These are phyloP conservation scores for Termitomyces sp. DNA, from an alignment of 768 basidiomycete species.

Conservation along the genomic window DNA sequence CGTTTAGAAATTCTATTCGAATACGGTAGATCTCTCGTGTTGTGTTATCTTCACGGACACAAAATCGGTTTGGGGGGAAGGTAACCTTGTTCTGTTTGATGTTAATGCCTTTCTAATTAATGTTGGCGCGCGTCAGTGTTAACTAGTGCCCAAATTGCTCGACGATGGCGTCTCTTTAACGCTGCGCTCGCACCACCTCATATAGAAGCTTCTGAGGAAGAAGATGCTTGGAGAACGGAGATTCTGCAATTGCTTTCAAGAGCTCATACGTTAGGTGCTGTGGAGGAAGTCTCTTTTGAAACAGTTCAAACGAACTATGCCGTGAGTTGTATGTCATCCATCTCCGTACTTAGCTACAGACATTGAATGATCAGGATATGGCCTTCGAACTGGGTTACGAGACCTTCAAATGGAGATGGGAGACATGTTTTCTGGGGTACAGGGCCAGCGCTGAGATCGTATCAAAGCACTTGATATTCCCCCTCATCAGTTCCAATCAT, in stretches of 20 bases:
- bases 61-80: conserved; percentile 72
- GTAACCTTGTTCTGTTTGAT: conserved; percentile 29
- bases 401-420: conserved; percentile 78
- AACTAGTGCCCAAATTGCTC: conserved; percentile 53
- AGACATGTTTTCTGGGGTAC: conserved; percentile 61
- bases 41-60: conserved; percentile 71
- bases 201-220: conserved; percentile 33
- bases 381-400: conserved; percentile 58
- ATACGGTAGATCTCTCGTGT: conserved; percentile 53
- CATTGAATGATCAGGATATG: conserved; percentile 47
- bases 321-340: conserved; percentile 33
- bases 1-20: conserved; percentile 61
- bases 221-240: conserved; percentile 60
- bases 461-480: conserved; percentile 75
- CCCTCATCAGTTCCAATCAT: conserved; percentile 69
- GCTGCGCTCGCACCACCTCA: conserved; percentile 24
- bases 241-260: conserved; percentile 52
- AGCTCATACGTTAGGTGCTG: conserved; percentile 60
- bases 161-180: conserved; percentile 71
- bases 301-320: conserved; percentile 56
- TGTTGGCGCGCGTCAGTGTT: conserved; percentile 36
- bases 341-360: not conserved
- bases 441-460: conserved; percentile 67
- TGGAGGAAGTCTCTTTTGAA: conserved; percentile 56
- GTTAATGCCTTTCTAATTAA: conserved; percentile 13